phyloP scores from a whole-genome alignment of 768 basidiomycete genomes.

The Russula sp. region DNA sequence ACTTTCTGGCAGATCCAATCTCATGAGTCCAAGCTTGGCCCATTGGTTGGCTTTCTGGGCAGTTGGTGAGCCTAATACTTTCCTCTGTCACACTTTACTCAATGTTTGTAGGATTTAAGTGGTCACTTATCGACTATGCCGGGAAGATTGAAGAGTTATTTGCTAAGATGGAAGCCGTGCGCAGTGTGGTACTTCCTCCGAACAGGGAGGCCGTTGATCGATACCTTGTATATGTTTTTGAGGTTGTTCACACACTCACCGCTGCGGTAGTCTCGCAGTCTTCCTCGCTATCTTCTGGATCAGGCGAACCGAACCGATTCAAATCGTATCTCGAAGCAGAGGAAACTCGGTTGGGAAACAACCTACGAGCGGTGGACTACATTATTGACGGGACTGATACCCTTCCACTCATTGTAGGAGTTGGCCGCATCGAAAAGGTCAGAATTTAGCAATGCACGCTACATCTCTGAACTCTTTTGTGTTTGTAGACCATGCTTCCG shows the following conservation, averaged over 20 bases:
- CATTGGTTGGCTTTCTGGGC: conserved; percentile 39
- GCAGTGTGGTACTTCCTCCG: conserved; percentile 11
- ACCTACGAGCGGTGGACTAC: conserved; percentile 33
- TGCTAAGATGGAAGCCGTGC: conserved; percentile 26
- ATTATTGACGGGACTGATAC: conserved; percentile 35
- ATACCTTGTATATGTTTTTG: conserved; percentile 10
- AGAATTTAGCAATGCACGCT: background rate
- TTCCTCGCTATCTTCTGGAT: background rate
- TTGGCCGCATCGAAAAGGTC: conserved; percentile 36
- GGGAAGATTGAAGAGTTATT: conserved; percentile 19
- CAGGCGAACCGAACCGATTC: conserved; percentile 25
- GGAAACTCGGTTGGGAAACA: conserved; percentile 33
- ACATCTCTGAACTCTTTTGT: background rate
- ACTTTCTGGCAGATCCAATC: background rate
- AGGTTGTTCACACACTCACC: conserved; percentile 16
- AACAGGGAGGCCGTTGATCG: conserved; percentile 11
- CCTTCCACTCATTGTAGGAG: conserved; percentile 33
- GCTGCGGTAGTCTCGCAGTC: background rate
- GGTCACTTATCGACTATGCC: conserved; percentile 24
- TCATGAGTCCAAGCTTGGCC: conserved; percentile 28
- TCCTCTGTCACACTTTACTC: background rate
- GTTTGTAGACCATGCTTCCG: conserved; percentile 16
- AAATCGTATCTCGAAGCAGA: conserved; percentile 31
- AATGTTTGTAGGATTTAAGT: conserved; percentile 10
- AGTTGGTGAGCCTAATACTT: conserved; percentile 7